Evolutionary conservation across 192 early-diverging fungal species (phyloP), one percentile per base, ranked within the genome.

Genomic region (Entomortierella chlamydospora): DNA sequence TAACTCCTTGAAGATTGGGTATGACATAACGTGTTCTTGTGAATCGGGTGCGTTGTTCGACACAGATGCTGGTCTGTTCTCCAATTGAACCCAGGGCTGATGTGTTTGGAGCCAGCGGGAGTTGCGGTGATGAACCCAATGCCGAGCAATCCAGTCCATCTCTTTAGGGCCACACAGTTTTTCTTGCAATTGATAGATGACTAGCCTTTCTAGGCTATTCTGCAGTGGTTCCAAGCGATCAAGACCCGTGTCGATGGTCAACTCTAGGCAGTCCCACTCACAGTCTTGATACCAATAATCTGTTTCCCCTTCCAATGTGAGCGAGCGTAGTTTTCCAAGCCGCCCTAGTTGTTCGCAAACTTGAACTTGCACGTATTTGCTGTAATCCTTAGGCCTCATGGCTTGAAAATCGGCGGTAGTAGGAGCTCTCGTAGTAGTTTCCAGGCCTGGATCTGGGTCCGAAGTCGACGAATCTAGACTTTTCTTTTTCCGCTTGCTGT

Each of bases 111-210:
- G 39, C 68, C 68, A 70, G 33, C 11, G 41, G 1, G 23, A 11
- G 26, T 70, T 70, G 13, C 42, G n/a, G 20, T 70, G 68, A 43
- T 70, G 68, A 22, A 70, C 37, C 57, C 57, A 70, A 29, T 70
- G 30, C 9, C 33, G 57, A 4, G 68, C 68, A 20, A 70, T 61
- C 68, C 68, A 70, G 11, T 70, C 68, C 7, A 61, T 26, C 43
- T 61, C 58, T 2, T 39, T 9, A 18, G n/a, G 20, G 29, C 55
- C 58, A 12, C 42, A 47, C 25, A 70, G 30, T 12, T 54, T 18
- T 39, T 70, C 68, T 0, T 53, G 25, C 47, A 70, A 23, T 17
- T 58, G 47, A 37, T 54, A 61, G 2, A 70, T 17, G 12, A 41
- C 34, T 45, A 70, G 39, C 22, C 17, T 61, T 12, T 42, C 50